Conservation (phyloP, 2,329 filamentous ascomycete genomes). For the Botrytis pseudocinerea region DNA sequence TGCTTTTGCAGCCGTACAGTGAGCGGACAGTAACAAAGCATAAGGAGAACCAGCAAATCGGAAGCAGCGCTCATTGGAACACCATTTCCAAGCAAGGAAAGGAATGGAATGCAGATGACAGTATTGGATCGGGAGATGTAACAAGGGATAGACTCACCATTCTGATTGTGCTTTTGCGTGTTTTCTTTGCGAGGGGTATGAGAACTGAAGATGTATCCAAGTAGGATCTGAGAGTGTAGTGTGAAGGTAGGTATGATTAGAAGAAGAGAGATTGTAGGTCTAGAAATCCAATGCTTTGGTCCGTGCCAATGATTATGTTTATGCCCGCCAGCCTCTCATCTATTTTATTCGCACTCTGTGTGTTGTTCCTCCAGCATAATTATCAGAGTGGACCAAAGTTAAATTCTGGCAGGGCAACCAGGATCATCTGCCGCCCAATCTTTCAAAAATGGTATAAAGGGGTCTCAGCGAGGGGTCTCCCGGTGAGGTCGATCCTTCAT, state of each 20-base stretch:
- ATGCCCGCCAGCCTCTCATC: not conserved
- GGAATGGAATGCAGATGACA: not conserved
- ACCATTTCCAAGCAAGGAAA: conserved; percentile 8
- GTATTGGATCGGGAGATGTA: not conserved
- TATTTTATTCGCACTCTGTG: not conserved
- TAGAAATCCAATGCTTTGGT: not conserved
- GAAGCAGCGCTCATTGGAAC: not conserved
- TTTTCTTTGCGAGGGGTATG: not conserved
- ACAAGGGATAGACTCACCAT: conserved; percentile 18
- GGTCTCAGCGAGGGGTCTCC: not conserved
- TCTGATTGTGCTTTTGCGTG: not conserved
- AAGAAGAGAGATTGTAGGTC: not conserved
- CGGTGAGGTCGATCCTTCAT: not conserved
- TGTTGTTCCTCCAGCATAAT: not conserved
- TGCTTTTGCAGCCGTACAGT: not conserved
- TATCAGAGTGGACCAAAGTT: not conserved
- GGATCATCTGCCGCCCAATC: not conserved
- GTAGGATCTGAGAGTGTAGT: not conserved
- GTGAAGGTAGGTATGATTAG: not conserved
- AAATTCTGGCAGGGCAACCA: not conserved
- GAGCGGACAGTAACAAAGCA: not conserved
- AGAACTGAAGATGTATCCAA: conserved; percentile 1
- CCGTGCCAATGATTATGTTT: conserved; percentile 15
- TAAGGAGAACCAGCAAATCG: not conserved
- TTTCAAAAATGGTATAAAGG: not conserved